phyloP scores from a whole-genome alignment of 257 asterid genomes.

The Rhazya stricta region DNA sequence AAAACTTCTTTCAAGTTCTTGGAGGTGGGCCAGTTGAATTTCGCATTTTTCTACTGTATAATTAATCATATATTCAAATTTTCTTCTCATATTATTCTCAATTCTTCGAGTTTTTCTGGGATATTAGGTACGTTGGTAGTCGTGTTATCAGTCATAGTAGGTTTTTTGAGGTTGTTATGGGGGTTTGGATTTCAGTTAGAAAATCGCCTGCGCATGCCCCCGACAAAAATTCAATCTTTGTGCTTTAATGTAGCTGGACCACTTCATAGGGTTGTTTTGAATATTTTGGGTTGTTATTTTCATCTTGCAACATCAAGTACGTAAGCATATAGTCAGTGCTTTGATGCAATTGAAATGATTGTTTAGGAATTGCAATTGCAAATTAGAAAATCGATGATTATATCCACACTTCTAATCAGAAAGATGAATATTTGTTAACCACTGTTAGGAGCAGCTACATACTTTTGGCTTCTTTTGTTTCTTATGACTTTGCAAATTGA shows the following conservation, averaged over 20 bases:
- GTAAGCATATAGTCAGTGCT: background rate
- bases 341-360: background rate
- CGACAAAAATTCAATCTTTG: background rate
- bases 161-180: background rate
- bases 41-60: background rate
- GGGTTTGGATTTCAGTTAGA: background rate
- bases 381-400: no score
- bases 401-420: no score
- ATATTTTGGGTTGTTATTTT: background rate
- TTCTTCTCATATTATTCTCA: background rate
- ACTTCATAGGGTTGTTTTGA: background rate
- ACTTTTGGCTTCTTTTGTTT: background rate
- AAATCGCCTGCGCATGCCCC: background rate
- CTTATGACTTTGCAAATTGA: background rate
- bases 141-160: background rate
- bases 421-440: background rate
- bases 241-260: background rate
- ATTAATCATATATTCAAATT: background rate
- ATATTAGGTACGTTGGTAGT: background rate
- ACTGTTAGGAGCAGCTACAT: background rate
- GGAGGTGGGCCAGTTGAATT: background rate
- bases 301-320: background rate
- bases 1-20: background rate
- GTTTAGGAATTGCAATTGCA: constrained; percentile 44
- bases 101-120: background rate